Percentiles rank a stretch among this genome's conserved stretches.
These are phyloP conservation scores for Microascus cirrosus DNA, from an alignment of 2,329 filamentous ascomycete genomes.

Conservation along the genomic window DNA sequence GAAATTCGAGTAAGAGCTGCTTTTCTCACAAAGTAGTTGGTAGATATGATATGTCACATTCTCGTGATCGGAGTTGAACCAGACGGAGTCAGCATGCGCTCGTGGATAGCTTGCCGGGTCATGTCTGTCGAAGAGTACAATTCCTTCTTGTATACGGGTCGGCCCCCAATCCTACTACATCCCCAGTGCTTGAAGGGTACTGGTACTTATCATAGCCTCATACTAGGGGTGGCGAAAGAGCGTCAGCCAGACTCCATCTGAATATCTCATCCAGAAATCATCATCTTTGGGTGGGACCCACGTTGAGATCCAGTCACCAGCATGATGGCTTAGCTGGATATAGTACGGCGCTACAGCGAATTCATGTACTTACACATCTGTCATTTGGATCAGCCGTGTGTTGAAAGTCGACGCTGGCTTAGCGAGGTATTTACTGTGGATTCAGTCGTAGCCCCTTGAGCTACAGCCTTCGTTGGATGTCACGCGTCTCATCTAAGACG, in stretches of 20 bases:
- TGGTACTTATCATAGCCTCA: constrained; percentile 12
- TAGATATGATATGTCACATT: background rate
- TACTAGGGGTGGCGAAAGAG: constrained; percentile 8
- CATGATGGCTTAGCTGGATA: background rate
- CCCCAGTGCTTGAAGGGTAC: constrained; percentile 11
- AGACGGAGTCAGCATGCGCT: background rate
- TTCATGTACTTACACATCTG: constrained; percentile 14
- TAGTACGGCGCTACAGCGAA: background rate
- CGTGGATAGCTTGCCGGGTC: background rate
- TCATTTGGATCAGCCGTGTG: constrained; percentile 17
- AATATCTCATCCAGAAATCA: background rate
- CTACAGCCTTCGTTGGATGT: no score
- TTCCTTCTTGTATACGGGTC: constrained; percentile 17
- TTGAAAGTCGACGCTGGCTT: constrained; percentile 15
- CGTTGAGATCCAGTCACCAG: background rate
- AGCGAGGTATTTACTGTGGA: no score
- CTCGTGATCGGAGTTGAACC: background rate
- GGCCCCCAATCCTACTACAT: constrained; percentile 15
- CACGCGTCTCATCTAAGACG: no score
- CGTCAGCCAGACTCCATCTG: background rate
- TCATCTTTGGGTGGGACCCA: background rate
- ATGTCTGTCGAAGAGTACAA: constrained; percentile 15
- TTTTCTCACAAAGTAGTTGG: background rate
- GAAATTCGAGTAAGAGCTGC: background rate
- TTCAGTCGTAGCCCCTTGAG: no score